These are phyloP conservation scores for Climacium dendroides DNA, from an alignment of 225 moss, liverwort and hornwort species.

Conservation along the genomic window DNA sequence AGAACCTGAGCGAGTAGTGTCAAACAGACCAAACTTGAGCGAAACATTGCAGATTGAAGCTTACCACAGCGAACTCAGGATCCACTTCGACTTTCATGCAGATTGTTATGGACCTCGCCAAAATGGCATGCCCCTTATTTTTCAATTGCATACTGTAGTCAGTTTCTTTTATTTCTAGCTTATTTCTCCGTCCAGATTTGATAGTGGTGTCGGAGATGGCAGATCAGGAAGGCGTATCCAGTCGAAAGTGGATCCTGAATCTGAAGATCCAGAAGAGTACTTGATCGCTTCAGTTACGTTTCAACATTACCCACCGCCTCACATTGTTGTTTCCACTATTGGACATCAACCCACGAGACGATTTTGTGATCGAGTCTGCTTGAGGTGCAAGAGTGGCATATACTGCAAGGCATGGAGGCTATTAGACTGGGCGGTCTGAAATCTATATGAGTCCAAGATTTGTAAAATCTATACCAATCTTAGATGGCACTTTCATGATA, in stretches of 20 bases:
- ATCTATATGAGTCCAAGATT: too few species aligned
- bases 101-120: background rate
- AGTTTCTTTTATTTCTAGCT: background rate
- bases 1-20: background rate
- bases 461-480: too few species aligned
- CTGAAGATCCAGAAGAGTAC: constrained; percentile 50
- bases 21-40: background rate
- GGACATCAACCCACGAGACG: constrained; percentile 45
- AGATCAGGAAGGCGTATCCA: constrained; percentile 31
- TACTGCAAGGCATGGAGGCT: constrained; percentile 37
- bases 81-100: background rate
- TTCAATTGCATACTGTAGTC: background rate
- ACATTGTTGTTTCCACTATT: constrained; percentile 52
- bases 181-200: background rate
- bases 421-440: too few species aligned
- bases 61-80: background rate
- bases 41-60: background rate
- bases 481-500: too few species aligned
- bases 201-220: constrained; percentile 4
- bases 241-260: constrained; percentile 23
- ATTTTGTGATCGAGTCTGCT: constrained; percentile 42
- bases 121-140: background rate
- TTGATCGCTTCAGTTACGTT: constrained; percentile 49
- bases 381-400: constrained; percentile 67
- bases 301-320: constrained; percentile 61